Conservation (phyloP, 805 yeast species). For the Myxozyma monticola region DNA sequence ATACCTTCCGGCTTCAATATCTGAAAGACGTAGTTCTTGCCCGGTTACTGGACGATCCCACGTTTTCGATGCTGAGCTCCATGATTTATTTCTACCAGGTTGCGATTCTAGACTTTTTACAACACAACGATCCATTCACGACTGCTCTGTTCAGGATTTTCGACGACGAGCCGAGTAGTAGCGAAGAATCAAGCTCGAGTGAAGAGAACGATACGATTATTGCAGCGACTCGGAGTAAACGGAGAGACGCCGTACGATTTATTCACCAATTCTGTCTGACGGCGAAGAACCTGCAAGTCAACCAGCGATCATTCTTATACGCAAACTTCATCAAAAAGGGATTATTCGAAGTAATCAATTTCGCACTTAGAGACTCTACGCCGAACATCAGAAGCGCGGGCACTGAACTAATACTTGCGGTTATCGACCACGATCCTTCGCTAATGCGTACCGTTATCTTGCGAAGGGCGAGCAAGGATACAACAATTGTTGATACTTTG, state of each 20-base stretch:
- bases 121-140: slow-evolving; percentile 53
- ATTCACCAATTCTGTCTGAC: slow-evolving; percentile 77
- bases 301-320: slow-evolving; percentile 66
- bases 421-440: slow-evolving; percentile 77
- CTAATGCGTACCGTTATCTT: slow-evolving; percentile 16
- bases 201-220: neutral
- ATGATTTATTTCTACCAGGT: slow-evolving; percentile 69
- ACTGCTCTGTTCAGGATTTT: slow-evolving; percentile 61
- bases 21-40: slow-evolving; percentile 85
- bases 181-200: neutral
- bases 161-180: slow-evolving; percentile 33
- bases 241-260: slow-evolving; percentile 72
- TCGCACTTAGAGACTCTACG: slow-evolving; percentile 60
- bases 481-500: slow-evolving; percentile 42
- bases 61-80: slow-evolving; percentile 64
- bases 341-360: slow-evolving; percentile 65
- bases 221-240: slow-evolving; percentile 35
- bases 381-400: slow-evolving; percentile 61
- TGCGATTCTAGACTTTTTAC: slow-evolving; percentile 60
- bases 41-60: slow-evolving; percentile 76
- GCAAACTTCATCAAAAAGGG: slow-evolving; percentile 65
- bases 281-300: slow-evolving; percentile 63
- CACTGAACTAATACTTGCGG: slow-evolving; percentile 74
- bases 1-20: slow-evolving; percentile 76
- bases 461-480: slow-evolving; percentile 1